Evolutionary conservation across 768 basidiomycete species (phyloP).

Genomic region (Naganishia vishniacii): DNA sequence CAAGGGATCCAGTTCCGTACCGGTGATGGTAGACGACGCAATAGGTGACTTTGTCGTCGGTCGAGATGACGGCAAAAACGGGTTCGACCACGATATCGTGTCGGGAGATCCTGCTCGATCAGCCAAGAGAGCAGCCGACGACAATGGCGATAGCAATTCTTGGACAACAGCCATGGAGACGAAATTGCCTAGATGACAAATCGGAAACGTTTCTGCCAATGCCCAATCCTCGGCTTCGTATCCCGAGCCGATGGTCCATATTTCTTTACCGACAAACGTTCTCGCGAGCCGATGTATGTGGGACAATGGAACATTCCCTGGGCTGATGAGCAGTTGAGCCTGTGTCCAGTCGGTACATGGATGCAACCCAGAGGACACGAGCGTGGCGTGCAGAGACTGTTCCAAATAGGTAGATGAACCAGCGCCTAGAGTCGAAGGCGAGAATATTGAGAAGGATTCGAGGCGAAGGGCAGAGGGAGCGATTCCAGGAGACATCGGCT

Average conservation of each 20-base stretch:
- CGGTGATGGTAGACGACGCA: not conserved
- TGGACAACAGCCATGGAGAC: not conserved
- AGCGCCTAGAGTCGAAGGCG: not conserved
- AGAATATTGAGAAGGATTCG: not conserved
- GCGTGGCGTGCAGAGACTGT: not conserved
- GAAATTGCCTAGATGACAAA: not conserved
- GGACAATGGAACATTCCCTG: not conserved
- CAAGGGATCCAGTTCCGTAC: not conserved
- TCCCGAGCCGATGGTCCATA: conserved; percentile 3
- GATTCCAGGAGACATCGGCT: not conserved
- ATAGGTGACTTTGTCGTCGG: not conserved
- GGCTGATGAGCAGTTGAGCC: not conserved
- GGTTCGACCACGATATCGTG: not conserved
- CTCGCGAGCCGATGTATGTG: not conserved
- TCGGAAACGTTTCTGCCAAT: not conserved
- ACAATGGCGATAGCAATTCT: not conserved
- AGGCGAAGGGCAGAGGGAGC: not conserved
- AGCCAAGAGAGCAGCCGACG: not conserved
- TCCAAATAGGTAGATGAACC: not conserved
- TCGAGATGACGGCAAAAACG: not conserved
- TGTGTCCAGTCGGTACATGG: not conserved
- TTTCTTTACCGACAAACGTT: not conserved
- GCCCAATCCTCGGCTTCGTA: not conserved
- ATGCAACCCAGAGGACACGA: not conserved
- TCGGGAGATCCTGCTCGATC: not conserved